phyloP scores from a whole-genome alignment of 495 filamentous ascomycete species.

The Xylaria flabelliformis region DNA sequence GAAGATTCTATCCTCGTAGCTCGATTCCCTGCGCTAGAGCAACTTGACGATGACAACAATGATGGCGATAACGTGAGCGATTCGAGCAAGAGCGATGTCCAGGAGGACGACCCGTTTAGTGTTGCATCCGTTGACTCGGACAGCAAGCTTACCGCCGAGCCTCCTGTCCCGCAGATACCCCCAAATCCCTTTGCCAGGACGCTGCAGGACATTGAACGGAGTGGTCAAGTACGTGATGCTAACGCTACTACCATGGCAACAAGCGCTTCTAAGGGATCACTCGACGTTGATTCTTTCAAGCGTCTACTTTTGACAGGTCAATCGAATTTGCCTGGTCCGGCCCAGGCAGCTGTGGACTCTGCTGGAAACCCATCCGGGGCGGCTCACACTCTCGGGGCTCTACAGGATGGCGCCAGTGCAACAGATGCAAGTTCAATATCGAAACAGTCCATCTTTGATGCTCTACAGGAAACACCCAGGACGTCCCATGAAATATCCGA shows the following conservation, averaged over 20 bases:
- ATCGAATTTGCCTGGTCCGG: slow-evolving; percentile 39
- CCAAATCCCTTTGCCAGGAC: slow-evolving; percentile 61
- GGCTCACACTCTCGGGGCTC: slow-evolving; percentile 17
- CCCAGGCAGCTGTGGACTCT: slow-evolving; percentile 8
- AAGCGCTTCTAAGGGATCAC: slow-evolving; percentile 44
- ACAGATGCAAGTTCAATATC: slow-evolving; percentile 56
- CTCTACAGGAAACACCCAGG: slow-evolving; percentile 51
- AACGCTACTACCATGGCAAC: slow-evolving; percentile 15
- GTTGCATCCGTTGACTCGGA: slow-evolving; percentile 21
- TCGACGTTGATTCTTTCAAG: slow-evolving; percentile 70
- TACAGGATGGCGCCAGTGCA: slow-evolving; percentile 51
- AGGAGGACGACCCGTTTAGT: slow-evolving; percentile 37
- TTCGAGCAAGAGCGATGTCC: slow-evolving; percentile 34
- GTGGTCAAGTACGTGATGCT: slow-evolving; percentile 29
- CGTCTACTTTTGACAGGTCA: slow-evolving; percentile 66
- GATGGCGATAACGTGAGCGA: slow-evolving; percentile 36
- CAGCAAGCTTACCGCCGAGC: slow-evolving; percentile 16
- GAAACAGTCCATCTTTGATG: slow-evolving; percentile 53
- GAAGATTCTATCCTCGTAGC: slow-evolving; percentile 42
- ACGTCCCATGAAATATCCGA: slow-evolving; percentile 55
- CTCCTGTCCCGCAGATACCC: slow-evolving; percentile 37
- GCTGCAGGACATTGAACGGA: slow-evolving; percentile 50
- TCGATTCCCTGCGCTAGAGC: slow-evolving; percentile 40
- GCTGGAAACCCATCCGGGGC: slow-evolving; percentile 1
- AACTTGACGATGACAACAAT: slow-evolving; percentile 32